Conservation (phyloP, 306 rosid species). For the Acmispon strigosus region DNA sequence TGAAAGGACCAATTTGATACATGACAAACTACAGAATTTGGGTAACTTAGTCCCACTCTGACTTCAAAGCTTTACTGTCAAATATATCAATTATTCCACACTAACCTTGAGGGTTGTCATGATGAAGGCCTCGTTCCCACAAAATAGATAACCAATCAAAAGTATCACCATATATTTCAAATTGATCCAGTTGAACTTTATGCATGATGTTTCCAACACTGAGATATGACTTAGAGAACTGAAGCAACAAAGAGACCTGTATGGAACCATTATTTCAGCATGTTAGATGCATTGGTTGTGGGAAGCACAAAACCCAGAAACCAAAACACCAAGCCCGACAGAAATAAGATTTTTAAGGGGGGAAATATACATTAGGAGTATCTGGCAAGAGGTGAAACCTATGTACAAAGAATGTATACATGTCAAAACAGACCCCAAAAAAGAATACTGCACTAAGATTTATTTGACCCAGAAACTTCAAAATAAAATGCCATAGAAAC, state of each 20-base stretch:
- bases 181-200: slow-evolving; percentile 35
- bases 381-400: not conserved
- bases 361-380: not conserved
- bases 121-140: slow-evolving; percentile 90
- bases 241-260: slow-evolving; percentile 80
- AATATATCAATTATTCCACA: not conserved
- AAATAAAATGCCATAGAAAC: not conserved
- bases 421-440: not conserved
- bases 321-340: slow-evolving; percentile 9
- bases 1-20: slow-evolving; percentile 10
- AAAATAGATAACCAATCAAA: slow-evolving; percentile 77
- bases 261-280: slow-evolving; percentile 17
- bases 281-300: slow-evolving; percentile 4
- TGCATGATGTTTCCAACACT: slow-evolving; percentile 23
- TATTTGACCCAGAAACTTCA: not conserved
- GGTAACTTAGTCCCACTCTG: not conserved
- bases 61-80: not conserved
- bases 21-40: not conserved
- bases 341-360: not conserved
- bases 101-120: slow-evolving; percentile 87
- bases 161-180: slow-evolving; percentile 40
- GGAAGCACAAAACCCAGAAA: not conserved
- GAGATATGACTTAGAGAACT: slow-evolving; percentile 39
- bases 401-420: not conserved
- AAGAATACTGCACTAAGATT: not conserved